Conservation (phyloP, 352 stramenopile species). For the Blastocystis hominis region DNA sequence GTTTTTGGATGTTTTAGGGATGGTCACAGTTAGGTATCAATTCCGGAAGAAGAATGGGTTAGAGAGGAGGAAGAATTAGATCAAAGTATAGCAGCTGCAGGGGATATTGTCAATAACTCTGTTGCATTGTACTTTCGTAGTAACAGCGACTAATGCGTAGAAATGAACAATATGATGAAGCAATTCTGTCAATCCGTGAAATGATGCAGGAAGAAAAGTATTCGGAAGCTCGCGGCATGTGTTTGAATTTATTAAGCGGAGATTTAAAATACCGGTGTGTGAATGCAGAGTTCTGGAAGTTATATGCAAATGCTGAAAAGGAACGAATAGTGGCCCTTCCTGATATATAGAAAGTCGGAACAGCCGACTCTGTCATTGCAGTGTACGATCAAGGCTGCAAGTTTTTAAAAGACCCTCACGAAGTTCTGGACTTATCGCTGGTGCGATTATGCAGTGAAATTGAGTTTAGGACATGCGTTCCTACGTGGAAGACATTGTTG, state of each 20-base stretch:
- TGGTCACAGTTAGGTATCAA: no score
- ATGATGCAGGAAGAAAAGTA: not conserved
- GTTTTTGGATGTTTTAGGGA: no score
- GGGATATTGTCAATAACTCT: not conserved
- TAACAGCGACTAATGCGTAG: not conserved
- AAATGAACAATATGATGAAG: slow-evolving; percentile 24
- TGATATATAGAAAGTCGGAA: not conserved
- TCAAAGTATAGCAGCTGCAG: no score
- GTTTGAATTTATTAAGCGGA: not conserved
- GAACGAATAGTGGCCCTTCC: not conserved
- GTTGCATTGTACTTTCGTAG: not conserved
- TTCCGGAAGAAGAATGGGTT: no score
- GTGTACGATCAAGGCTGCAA: slow-evolving; percentile 1
- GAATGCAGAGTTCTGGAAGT: slow-evolving; percentile 29
- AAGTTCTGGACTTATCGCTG: not conserved
- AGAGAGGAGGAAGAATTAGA: no score
- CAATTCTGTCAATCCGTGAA: not conserved
- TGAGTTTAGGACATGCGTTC: not conserved
- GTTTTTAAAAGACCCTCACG: not conserved
- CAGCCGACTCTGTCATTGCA: not conserved
- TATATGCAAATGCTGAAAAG: not conserved
- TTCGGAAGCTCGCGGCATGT: not conserved
- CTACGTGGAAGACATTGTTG: not conserved
- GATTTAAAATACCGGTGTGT: slow-evolving; percentile 12
- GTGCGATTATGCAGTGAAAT: not conserved